phyloP scores from a whole-genome alignment of 768 basidiomycete species.

The Sporobolomyces phaffii region DNA sequence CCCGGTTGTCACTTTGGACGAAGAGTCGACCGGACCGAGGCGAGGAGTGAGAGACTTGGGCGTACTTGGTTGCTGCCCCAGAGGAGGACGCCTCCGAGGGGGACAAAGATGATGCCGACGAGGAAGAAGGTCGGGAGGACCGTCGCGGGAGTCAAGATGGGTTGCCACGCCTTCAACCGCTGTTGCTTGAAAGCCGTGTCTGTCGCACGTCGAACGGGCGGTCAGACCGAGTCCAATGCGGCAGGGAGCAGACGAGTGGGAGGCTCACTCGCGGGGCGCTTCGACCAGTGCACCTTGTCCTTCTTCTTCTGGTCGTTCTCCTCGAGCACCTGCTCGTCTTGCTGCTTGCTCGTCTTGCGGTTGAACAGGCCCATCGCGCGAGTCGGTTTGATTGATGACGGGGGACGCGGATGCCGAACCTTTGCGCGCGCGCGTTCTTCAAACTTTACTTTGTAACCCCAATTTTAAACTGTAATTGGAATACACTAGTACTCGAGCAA shows the following conservation, averaged over 20 bases:
- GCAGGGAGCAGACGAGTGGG: not conserved
- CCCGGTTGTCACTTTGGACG: not conserved
- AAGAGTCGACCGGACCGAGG: not conserved
- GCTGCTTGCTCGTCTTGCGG: conserved; percentile 42
- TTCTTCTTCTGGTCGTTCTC: conserved; percentile 47
- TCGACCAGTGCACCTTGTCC: conserved; percentile 43
- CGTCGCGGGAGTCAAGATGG: conserved; percentile 94
- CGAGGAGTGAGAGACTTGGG: not conserved
- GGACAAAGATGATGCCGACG: conserved; percentile 88
- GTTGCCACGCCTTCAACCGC: conserved; percentile 99
- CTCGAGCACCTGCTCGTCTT: conserved; percentile 38
- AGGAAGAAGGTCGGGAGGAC: conserved; percentile 94
- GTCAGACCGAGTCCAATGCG: not conserved
- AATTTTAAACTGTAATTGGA: no score
- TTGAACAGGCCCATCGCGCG: conserved; percentile 45
- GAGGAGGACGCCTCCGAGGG: conserved; percentile 79
- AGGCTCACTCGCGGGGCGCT: conserved; percentile 47
- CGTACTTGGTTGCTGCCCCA: conserved; percentile 73
- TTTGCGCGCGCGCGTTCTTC: not conserved
- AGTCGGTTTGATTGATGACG: no score
- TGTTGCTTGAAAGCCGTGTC: conserved; percentile 70
- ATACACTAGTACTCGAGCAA: no score
- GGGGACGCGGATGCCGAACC: no score
- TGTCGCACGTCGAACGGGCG: not conserved
- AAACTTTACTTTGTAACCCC: not conserved